phyloP scores from a whole-genome alignment of 768 basidiomycete genomes.

The Pleurotus cornucopiae region DNA sequence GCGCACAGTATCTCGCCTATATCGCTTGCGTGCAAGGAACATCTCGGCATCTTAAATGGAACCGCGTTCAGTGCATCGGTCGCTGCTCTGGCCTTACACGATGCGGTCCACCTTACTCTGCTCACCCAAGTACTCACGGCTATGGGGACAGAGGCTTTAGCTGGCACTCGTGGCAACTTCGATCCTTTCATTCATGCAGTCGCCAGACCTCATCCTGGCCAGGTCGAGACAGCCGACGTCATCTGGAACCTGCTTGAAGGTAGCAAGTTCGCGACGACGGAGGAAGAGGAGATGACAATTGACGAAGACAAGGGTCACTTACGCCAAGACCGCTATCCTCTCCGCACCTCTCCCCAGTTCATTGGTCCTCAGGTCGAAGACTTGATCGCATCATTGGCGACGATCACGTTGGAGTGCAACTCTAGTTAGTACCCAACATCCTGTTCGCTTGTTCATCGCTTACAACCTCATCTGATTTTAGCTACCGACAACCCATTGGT shows the following conservation, averaged over 20 bases:
- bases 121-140: slow-evolving; percentile 73
- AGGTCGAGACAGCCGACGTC: slow-evolving; percentile 64
- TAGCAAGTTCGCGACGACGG: slow-evolving; percentile 51
- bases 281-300: slow-evolving; percentile 63
- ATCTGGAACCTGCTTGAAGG: slow-evolving; percentile 59
- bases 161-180: slow-evolving; percentile 61
- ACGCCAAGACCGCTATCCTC: slow-evolving; percentile 70
- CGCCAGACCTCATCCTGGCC: slow-evolving; percentile 74
- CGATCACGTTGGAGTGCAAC: slow-evolving; percentile 71
- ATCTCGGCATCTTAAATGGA: slow-evolving; percentile 69
- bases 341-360: slow-evolving; percentile 72
- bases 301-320: slow-evolving; percentile 65
- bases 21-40: slow-evolving; percentile 60
- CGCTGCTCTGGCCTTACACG: slow-evolving; percentile 66
- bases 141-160: slow-evolving; percentile 74
- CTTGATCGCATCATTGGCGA: slow-evolving; percentile 53
- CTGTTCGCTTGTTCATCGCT: slow-evolving; percentile 6
- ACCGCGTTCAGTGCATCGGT: slow-evolving; percentile 75
- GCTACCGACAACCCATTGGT: slow-evolving; percentile 83
- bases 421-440: slow-evolving; percentile 50
- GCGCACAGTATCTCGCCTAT: slow-evolving; percentile 55
- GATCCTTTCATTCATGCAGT: slow-evolving; percentile 69
- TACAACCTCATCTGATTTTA: slow-evolving; percentile 19
- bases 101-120: slow-evolving; percentile 58
- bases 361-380: slow-evolving; percentile 79